Evolutionary conservation across 1,284 basidiomycete species (phyloP), one percentile per base, ranked within the genome.

Genomic region (Irpex sp.): DNA sequence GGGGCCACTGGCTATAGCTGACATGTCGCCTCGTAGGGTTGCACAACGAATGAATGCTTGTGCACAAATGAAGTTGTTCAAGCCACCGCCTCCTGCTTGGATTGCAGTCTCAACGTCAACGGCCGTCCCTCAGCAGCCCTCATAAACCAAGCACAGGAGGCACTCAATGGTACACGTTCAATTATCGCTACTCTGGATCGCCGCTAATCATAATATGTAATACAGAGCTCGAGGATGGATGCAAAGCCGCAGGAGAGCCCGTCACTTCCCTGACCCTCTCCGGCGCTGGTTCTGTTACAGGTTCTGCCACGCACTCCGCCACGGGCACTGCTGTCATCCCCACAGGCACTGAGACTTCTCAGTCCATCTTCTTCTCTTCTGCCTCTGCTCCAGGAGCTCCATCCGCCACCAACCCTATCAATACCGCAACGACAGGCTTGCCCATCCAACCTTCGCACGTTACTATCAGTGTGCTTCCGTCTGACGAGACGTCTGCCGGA

Each of bases 221-320:
- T 6, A 6, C 52, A 61, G 60, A 37, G n/a, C 21, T 57, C 52
- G 60, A 61, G 36, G 19, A 44, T 15, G n/a, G 21, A 17, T 61
- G 54, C 37, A 47, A 38, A 9, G 31, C 40, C 31, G 54, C 17
- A 5, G 55, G 55, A 5, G 5, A 19, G 5, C 54, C 60, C 5
- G 54, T 61, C 54, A 47, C 26, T 54, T 61, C 60, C 13, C 31
- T 57, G 21, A 61, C 60, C 37, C 8, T 58, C 57, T 58, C 57
- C 9, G 57, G 8, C 57, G 7, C 26, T 36, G 8, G 13, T 36
- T n/a, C 21, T 11, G 11, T 58, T 13, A 19, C 57, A 8, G 19
- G 40, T 38, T 13, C n/a, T 31, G 34, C 58, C 40, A 5, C 58
- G 31, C 17, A n/a, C 7, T 19, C 44, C 38, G 44, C 58, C 49